phyloP scores from a whole-genome alignment of 2,329 filamentous ascomycete species.

The Neopestalotiopsis clavispora region DNA sequence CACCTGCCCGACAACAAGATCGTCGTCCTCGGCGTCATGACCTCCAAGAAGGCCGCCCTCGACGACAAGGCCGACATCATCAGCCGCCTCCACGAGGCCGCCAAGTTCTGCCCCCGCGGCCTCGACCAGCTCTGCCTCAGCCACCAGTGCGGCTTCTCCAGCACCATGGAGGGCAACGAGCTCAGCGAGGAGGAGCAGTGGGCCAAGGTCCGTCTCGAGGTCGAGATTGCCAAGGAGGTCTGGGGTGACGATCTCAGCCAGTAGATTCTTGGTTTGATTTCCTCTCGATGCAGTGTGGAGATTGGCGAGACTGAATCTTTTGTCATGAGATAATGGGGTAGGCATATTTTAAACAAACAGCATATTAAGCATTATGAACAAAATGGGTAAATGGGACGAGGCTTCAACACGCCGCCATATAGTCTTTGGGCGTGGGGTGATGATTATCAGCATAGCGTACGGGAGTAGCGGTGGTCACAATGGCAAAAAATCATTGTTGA shows the following conservation, averaged over 20 bases:
- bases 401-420: not conserved
- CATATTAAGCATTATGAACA: not conserved
- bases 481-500: not conserved
- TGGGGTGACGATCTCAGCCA: slow-evolving; percentile 53
- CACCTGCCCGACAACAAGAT: slow-evolving; percentile 58
- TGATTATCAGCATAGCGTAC: not conserved
- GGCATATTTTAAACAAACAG: not conserved
- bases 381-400: not conserved
- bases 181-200: slow-evolving; percentile 61
- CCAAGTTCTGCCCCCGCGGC: slow-evolving; percentile 52
- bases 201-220: slow-evolving; percentile 59
- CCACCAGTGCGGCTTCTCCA: slow-evolving; percentile 63
- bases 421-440: not conserved
- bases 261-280: slow-evolving; percentile 18
- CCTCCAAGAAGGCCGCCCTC: slow-evolving; percentile 60
- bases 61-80: slow-evolving; percentile 50
- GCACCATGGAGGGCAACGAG: slow-evolving; percentile 61
- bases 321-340: not conserved
- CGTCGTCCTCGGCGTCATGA: slow-evolving; percentile 61
- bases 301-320: not conserved
- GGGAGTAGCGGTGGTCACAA: not conserved
- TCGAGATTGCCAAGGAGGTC: slow-evolving; percentile 61
- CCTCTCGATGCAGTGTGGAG: not conserved
- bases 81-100: slow-evolving; percentile 48
- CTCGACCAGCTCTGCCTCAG: slow-evolving; percentile 60